Conservation (phyloP, 2,329 filamentous ascomycete species). For the Aspergillus glaucus region DNA sequence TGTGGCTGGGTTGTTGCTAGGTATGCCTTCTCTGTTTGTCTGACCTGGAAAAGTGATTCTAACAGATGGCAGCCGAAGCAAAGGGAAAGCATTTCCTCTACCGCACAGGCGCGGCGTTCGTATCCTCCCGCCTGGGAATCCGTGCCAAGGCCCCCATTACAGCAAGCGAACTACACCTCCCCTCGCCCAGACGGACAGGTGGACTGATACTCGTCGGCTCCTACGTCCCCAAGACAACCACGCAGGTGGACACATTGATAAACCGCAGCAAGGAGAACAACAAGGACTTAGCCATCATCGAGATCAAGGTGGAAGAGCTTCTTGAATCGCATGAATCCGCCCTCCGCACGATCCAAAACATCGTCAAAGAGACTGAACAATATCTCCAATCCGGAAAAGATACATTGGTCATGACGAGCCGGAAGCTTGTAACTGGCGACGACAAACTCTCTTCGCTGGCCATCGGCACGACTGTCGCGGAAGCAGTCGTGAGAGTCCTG, state of each 20-base stretch:
- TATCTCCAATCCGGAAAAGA: slow-evolving; percentile 44
- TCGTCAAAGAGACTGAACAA: slow-evolving; percentile 31
- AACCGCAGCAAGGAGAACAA: slow-evolving; percentile 28
- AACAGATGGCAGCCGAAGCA: slow-evolving; percentile 21
- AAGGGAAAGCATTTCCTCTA: slow-evolving; percentile 41
- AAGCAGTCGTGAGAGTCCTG: slow-evolving; percentile 47
- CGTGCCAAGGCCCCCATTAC: slow-evolving; percentile 47
- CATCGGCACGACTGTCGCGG: slow-evolving; percentile 50
- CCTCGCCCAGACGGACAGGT: slow-evolving; percentile 31
- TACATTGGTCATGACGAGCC: slow-evolving; percentile 55
- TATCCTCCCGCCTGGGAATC: slow-evolving; percentile 49
- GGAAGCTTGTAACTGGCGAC: slow-evolving; percentile 44
- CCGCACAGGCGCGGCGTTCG: slow-evolving; percentile 43
- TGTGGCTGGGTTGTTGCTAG: slow-evolving; percentile 43
- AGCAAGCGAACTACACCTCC: slow-evolving; percentile 38
- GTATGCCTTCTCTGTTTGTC: slow-evolving; percentile 9
- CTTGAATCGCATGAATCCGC: slow-evolving; percentile 32
- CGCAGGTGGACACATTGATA: slow-evolving; percentile 44
- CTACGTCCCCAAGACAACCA: slow-evolving; percentile 55
- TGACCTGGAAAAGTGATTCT: not conserved
- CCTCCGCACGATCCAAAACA: slow-evolving; percentile 14
- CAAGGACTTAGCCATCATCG: slow-evolving; percentile 38
- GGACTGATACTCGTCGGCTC: slow-evolving; percentile 52
- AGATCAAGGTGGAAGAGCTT: slow-evolving; percentile 45
- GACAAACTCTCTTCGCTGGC: slow-evolving; percentile 48